Evolutionary conservation across 1,139 yeast genomes (phyloP), one percentile per base, ranked within the genome.

Genomic region (Kazachstania sp.): DNA sequence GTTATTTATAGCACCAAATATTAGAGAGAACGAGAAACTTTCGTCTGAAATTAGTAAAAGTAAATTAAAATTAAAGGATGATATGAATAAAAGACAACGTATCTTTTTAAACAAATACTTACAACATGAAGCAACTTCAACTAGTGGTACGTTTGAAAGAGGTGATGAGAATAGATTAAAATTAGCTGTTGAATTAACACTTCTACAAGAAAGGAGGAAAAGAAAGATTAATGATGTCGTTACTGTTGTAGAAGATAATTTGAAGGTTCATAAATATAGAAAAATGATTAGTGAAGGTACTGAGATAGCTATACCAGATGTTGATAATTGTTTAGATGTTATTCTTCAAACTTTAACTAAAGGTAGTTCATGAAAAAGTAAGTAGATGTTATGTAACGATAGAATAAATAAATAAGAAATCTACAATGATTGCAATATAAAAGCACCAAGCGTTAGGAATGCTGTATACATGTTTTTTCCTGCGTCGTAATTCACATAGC

Each of bases 281-380:
- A 78, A 83, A 57, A 75, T 92, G 61, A 82, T 92, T 45, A 81
- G 95, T 45, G 75, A 82, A 51, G 83, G 94, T 50, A 87, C 97
- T 57, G 95, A 87, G 38, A 77, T 88, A 46, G 79, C 78, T 40
- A 75, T 81, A 37, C 86, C 83, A 54, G 95, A 88, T 53, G 62
- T 69, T 8, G 72, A 68, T 49, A 64, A 54, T 7, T 56, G 59
- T 47, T 47, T 64, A 45, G 65, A 62, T 54, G 55, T 59, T 13
- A 64, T 64, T 38, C 54, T 62, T 45, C 53, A 59, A 41, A 59
- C 60, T 38, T 48, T 63, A 39, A 52, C 50, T 18, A 54, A 15
- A 8, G n/a, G 20, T 26, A 23, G 19, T 32, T 3, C 26, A 20
- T 39, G 35, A 39, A 15, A n/a, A n/a, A 5, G 4, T 15, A 15